Conservation (phyloP, 768 basidiomycete species). For the Mycena metata region DNA sequence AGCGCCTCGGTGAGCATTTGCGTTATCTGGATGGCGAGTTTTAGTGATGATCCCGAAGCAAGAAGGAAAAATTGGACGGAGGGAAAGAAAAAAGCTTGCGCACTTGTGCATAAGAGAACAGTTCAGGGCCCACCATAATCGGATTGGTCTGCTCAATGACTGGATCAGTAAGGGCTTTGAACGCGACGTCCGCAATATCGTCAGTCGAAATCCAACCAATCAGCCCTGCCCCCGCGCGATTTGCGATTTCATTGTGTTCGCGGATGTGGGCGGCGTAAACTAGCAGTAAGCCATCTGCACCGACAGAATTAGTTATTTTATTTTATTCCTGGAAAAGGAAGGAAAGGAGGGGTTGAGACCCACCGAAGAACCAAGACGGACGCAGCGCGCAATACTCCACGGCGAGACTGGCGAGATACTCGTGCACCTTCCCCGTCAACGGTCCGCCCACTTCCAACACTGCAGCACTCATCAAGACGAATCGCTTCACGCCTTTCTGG, state of each 20-base stretch:
- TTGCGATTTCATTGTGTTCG: constrained; percentile 42
- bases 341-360: background rate
- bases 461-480: constrained; percentile 49
- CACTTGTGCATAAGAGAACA: constrained; percentile 49
- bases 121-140: constrained; percentile 51
- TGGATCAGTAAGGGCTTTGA: constrained; percentile 43
- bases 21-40: constrained; percentile 39
- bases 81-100: too few species aligned
- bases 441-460: constrained; percentile 40
- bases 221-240: constrained; percentile 44
- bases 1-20: constrained; percentile 43
- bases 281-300: constrained; percentile 47
- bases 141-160: constrained; percentile 45
- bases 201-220: constrained; percentile 48
- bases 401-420: constrained; percentile 47
- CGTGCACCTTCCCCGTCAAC: constrained; percentile 49
- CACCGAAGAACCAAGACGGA: constrained; percentile 56
- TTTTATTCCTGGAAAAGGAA: background rate
- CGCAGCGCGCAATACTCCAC: constrained; percentile 52
- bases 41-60: background rate
- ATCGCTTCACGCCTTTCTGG: constrained; percentile 49
- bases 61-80: background rate
- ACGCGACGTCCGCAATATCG: constrained; percentile 51
- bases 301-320: background rate
- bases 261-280: constrained; percentile 40